Evolutionary conservation across 176 grass and related monocot genomes (phyloP).

Genomic region (sorghum (Sorghum bicolor)): DNA sequence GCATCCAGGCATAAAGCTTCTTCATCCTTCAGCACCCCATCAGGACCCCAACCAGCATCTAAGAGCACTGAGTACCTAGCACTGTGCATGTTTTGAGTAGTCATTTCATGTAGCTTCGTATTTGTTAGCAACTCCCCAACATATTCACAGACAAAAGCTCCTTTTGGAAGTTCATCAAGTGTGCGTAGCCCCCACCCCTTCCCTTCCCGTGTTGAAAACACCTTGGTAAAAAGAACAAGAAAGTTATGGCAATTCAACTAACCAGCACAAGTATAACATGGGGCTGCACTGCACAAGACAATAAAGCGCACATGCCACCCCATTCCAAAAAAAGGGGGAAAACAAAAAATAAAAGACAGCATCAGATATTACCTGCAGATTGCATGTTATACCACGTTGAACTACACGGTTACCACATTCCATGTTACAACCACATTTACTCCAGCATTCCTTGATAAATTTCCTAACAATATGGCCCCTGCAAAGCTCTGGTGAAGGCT

Average conservation of each 20-base stretch:
- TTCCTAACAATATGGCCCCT: constrained; percentile 66
- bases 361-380: constrained; percentile 54
- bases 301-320: not conserved
- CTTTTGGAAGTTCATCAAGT: constrained; percentile 74
- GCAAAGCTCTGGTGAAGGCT: constrained; percentile 32
- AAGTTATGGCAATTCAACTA: not conserved
- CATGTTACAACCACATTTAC: constrained; percentile 68
- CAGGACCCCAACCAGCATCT: constrained; percentile 61
- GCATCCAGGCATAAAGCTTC: constrained; percentile 69
- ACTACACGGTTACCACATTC: constrained; percentile 74
- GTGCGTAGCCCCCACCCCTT: constrained; percentile 75
- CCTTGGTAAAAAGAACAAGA: constrained; percentile 26
- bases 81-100: constrained; percentile 23
- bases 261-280: not conserved
- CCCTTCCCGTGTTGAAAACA: constrained; percentile 63
- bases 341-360: not conserved
- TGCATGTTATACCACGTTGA: constrained; percentile 54
- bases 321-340: not conserved
- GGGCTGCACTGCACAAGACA: not conserved
- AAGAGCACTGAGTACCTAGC: constrained; percentile 51
- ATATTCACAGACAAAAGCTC: constrained; percentile 75
- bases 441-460: constrained; percentile 87
- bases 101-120: constrained; percentile 56
- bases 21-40: constrained; percentile 43
- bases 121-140: constrained; percentile 73